These are phyloP conservation scores for Aspergillus puulaauensis DNA, from an alignment of 2,329 filamentous ascomycete species.

Conservation along the genomic window DNA sequence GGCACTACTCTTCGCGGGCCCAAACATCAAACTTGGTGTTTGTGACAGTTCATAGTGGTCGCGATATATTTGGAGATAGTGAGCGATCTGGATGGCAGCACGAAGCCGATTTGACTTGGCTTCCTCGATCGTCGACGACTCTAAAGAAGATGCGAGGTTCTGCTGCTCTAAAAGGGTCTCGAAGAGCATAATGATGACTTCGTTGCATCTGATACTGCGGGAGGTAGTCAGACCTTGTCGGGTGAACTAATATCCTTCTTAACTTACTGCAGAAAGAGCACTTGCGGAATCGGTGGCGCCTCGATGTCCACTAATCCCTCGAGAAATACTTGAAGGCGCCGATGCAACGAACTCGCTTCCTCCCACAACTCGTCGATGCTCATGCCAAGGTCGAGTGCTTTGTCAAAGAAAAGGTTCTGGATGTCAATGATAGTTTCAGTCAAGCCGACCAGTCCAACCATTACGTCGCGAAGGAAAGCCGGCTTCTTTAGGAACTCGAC, in stretches of 20 bases:
- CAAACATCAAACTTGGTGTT: slow-evolving; percentile 28
- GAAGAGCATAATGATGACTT: slow-evolving; percentile 27
- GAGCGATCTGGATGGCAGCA: slow-evolving; percentile 25
- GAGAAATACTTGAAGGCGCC: slow-evolving; percentile 24
- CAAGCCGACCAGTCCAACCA: slow-evolving; percentile 22
- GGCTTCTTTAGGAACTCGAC: slow-evolving; percentile 25
- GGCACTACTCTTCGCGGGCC: slow-evolving; percentile 23
- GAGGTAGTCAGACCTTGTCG: slow-evolving; percentile 10
- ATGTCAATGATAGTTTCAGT: slow-evolving; percentile 23
- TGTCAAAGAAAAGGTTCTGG: slow-evolving; percentile 27
- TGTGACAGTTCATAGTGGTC: slow-evolving; percentile 29
- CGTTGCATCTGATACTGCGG: slow-evolving; percentile 29
- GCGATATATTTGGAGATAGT: slow-evolving; percentile 28
- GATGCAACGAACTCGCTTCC: slow-evolving; percentile 18
- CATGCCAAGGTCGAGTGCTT: slow-evolving; percentile 11
- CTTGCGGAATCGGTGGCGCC: slow-evolving; percentile 25
- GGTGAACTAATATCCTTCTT: background rate
- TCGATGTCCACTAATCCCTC: slow-evolving; percentile 14
- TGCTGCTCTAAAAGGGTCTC: slow-evolving; percentile 22
- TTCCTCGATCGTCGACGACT: slow-evolving; percentile 12
- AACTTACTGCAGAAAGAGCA: slow-evolving; percentile 31
- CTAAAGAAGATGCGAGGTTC: slow-evolving; percentile 7
- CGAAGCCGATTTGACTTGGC: slow-evolving; percentile 18
- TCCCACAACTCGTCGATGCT: slow-evolving; percentile 18
- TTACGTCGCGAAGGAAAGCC: slow-evolving; percentile 27